Base-by-base conservation (phyloP, 495 filamentous ascomycete genomes). In the Hypoxylon perforatum region DNA sequence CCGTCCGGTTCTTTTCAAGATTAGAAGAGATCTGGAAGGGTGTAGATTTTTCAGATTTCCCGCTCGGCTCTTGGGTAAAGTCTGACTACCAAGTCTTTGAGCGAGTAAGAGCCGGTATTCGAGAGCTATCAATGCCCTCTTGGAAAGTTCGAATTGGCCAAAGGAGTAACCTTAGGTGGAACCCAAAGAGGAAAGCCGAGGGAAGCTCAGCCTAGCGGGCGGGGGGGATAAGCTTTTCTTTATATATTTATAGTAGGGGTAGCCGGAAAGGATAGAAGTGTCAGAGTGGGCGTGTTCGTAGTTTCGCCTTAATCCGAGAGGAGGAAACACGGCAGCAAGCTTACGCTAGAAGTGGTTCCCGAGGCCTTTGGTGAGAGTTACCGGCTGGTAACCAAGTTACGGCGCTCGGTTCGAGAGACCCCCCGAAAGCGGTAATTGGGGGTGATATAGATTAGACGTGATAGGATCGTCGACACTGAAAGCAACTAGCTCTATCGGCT, bases 101-200 rank as follows among this genome's bases (percentile, higher is more conserved):
- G 22, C 14, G 45, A 10, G 51, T 22, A 14, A 44, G 30, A 50
- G 25, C n/a, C 10, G 51, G 42, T 18, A 23, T 30, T 33, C 47
- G 14, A 33, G 14, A 33, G 18, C 7, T 8, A 14, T 18, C 45
- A 22, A 21, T 23, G 28, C 15, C 36, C 33, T 46, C 17, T 15
- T 0, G 10, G 28, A 19, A 53, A 47, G 36, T 52, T 38, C n/a
- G n/a, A 41, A 44, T 25, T 41, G 33, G 22, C 55, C 3, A 47
- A 30, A 15, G 19, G 41, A 51, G 35, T 10, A 25, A 28, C 49
- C 33, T n/a, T 44, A 15, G 14, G 28, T 15, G 57, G 30, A n/a
- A 38, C 61, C 50, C 5, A 54, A 64, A 64, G 10, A 53, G 61
- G 61, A 65, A 65, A 69, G 61, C 61, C 66, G 61, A 65, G 21